These are phyloP conservation scores for Arctium lappa DNA, from an alignment of 129 eudicot genomes.

Conservation along the genomic window DNA sequence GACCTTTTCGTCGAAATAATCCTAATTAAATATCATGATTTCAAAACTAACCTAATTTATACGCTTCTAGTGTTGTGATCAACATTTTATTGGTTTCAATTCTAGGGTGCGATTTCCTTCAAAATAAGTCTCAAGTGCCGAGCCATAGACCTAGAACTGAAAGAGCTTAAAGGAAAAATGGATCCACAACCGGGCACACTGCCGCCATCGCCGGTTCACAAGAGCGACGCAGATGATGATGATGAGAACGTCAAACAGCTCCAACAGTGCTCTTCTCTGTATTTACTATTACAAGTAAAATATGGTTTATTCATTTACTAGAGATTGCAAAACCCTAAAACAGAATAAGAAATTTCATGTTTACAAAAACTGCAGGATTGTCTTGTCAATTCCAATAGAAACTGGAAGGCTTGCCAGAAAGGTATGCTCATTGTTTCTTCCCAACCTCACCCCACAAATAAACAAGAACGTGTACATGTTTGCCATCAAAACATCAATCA, in stretches of 20 bases:
- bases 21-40: not conserved
- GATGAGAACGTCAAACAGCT: slow-evolving; percentile 73
- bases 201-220: slow-evolving; percentile 43
- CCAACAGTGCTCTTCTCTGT: slow-evolving; percentile 56
- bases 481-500: not conserved
- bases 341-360: not conserved
- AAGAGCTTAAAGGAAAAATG: not conserved
- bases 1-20: not conserved
- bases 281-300: slow-evolving; percentile 55
- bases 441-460: not conserved
- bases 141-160: not conserved
- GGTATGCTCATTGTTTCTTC: slow-evolving; percentile 25
- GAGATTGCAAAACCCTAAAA: not conserved
- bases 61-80: not conserved
- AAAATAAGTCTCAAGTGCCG: not conserved
- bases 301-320: not conserved
- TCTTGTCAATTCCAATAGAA: slow-evolving; percentile 52
- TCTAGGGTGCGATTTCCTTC: not conserved
- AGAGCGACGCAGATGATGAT: slow-evolving; percentile 57
- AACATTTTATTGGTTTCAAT: not conserved
- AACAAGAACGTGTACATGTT: not conserved
- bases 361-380: slow-evolving; percentile 48
- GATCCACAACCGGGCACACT: slow-evolving; percentile 12
- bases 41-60: not conserved
- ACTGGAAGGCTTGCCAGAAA: slow-evolving; percentile 69